A percentile compares a stretch with the other conserved stretches of the same genome.
Conservation (phyloP, 345 rosid genomes). For the Moricandia moricandioides region DNA sequence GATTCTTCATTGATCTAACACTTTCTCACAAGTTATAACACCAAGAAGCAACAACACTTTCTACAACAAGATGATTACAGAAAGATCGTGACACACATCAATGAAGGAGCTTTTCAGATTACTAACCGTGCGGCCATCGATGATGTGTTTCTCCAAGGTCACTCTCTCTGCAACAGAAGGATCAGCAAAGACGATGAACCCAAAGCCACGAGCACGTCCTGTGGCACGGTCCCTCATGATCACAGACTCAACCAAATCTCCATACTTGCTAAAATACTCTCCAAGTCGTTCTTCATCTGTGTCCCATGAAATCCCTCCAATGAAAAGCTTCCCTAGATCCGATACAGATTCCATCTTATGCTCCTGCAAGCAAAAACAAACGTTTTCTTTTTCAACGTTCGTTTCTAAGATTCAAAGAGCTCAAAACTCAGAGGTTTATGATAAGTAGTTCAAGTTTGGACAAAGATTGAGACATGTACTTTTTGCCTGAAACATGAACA, state of each 20-base stretch:
- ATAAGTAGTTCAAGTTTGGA: conserved; percentile 2
- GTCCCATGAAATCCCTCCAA: conserved; percentile 99
- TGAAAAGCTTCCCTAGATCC: conserved; percentile 97
- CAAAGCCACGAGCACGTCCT: conserved; percentile 95
- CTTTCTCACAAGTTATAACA: no score
- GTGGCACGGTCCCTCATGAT: conserved; percentile 97
- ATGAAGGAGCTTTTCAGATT: neutral
- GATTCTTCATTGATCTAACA: neutral
- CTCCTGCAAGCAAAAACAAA: conserved; percentile 38
- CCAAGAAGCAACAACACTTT: no score
- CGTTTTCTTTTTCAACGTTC: no score
- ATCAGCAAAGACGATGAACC: conserved; percentile 85
- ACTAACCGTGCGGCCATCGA: conserved; percentile 93
- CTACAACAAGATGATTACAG: no score
- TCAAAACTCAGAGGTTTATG: conserved; percentile 25
- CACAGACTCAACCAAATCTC: conserved; percentile 88
- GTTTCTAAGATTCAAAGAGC: conserved; percentile 12
- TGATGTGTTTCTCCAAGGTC: conserved; percentile 84
- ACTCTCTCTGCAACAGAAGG: conserved; percentile 90
- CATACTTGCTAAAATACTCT: conserved; percentile 80
- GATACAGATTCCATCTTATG: conserved; percentile 73
- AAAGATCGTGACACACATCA: no score
- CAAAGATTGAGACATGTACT: conserved; percentile 33
- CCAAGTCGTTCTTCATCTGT: conserved; percentile 87
- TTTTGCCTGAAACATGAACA: conserved; percentile 5